A percentile compares a stretch with the other conserved stretches of the same genome.
Conservation (phyloP, 1,284 basidiomycete species). For the Boletus semigastroideus region DNA sequence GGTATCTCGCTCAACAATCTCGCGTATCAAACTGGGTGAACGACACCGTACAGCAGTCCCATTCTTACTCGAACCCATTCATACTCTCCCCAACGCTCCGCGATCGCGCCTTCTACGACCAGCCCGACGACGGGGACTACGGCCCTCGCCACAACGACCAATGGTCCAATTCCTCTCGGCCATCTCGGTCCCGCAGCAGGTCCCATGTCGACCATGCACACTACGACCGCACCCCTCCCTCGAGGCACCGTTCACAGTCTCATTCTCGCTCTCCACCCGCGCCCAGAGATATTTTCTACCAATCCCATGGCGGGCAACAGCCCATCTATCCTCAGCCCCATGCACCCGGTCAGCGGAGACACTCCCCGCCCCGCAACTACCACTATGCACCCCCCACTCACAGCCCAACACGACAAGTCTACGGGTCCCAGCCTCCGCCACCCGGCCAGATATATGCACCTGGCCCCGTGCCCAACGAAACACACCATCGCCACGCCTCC, state of each 20-base stretch:
- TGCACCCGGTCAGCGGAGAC: slow-evolving; percentile 12
- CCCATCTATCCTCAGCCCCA: background rate
- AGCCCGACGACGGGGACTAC: background rate
- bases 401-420: slow-evolving; percentile 19
- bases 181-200: slow-evolving; percentile 23
- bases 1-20: slow-evolving; percentile 40
- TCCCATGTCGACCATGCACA: slow-evolving; percentile 26
- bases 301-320: background rate
- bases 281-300: slow-evolving; percentile 19
- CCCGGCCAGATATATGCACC: slow-evolving; percentile 30
- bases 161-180: slow-evolving; percentile 26
- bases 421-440: slow-evolving; percentile 29
- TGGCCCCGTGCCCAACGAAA: slow-evolving; percentile 18
- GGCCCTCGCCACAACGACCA: slow-evolving; percentile 15
- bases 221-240: slow-evolving; percentile 18
- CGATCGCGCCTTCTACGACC: slow-evolving; percentile 33
- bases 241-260: slow-evolving; percentile 26
- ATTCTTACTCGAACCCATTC: slow-evolving; percentile 20
- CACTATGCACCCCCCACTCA: slow-evolving; percentile 20
- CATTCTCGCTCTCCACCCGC: slow-evolving; percentile 24
- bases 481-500: slow-evolving; percentile 19
- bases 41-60: slow-evolving; percentile 26
- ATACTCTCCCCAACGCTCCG: slow-evolving; percentile 29
- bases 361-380: slow-evolving; percentile 21
- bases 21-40: slow-evolving; percentile 46